Base-by-base conservation (phyloP, 768 basidiomycete genomes). In the Hortiboletus flavorubellus region DNA sequence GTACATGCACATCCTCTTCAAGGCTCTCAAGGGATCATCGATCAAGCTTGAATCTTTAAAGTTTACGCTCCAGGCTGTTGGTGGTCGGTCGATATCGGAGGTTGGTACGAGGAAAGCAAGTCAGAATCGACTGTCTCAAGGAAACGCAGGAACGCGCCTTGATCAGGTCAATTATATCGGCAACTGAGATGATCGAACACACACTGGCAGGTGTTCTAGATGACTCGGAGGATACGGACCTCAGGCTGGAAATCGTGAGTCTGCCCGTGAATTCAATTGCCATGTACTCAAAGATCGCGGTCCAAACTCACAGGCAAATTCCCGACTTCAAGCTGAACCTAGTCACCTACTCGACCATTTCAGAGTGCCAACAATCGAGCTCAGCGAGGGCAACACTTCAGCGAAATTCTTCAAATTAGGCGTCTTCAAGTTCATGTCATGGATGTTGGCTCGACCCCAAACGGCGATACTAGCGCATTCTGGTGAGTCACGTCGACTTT, bases 241-340 rank as follows among this genome's bases (percentile, higher is more conserved):
- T 21, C 21, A 21, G 21, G 21, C 21, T 43, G 53, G 3, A 9
- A 44, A 30, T 35, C 33, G 51, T 44, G 46, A 44, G 44, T 55
- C 29, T 41, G 21, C 21, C 21, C 1, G 21, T 21, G 47, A 46
- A 31, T 48, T 43, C 37, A 37, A 30, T 38, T 16, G 5, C 33
- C 12, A 14, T 16, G 26, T 14, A 11, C 33, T 23, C 15, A 12
- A 29, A 15, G 14, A 16, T 49, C n/a, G 30, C 38, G 40, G 38
- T 51, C 40, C 45, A 57, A 50, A 55, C 30, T 33, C n/a, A 16
- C 53, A 8, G 16, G 30, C 18, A 41, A 41, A 37, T 46, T 56
- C 42, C 45, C 35, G 42, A 48, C 21, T 21, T 21, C 21, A 21
- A 21, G 21, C 2, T 21, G 21, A 21, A 21, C 21, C 21, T 21